These are phyloP conservation scores for Metschnikowia vanudenii DNA, from an alignment of 805 yeast species.

Conservation along the genomic window DNA sequence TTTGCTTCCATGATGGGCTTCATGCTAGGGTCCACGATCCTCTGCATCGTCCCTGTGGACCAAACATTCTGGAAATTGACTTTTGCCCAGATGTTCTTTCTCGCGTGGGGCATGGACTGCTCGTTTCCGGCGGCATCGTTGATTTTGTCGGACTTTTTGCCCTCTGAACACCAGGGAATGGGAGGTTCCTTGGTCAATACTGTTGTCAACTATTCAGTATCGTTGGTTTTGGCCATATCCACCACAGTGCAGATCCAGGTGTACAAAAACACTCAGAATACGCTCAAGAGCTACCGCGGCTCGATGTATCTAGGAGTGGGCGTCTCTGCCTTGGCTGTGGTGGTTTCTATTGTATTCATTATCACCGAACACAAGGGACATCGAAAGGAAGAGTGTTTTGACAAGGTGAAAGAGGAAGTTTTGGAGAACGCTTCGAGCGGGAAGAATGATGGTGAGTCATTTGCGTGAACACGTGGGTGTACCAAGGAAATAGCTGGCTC, in stretches of 20 bases:
- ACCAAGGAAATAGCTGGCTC: no score
- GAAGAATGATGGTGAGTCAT: background rate
- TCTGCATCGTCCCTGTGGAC: constrained; percentile 54
- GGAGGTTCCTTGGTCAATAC: constrained; percentile 75
- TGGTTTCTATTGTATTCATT: constrained; percentile 26
- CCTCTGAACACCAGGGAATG: constrained; percentile 68
- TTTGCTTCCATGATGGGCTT: constrained; percentile 53
- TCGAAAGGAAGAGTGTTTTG: no score
- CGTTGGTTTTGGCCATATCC: constrained; percentile 68
- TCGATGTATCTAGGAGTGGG: constrained; percentile 65
- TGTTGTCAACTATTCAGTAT: constrained; percentile 66
- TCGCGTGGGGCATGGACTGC: constrained; percentile 75
- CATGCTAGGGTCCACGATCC: constrained; percentile 50
- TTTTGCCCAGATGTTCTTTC: constrained; percentile 54
- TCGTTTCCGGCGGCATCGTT: constrained; percentile 75
- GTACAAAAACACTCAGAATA: constrained; percentile 8
- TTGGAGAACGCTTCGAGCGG: background rate
- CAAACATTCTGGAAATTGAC: constrained; percentile 60
- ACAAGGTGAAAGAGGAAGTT: background rate
- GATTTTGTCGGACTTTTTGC: constrained; percentile 57
- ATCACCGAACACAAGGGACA: constrained; percentile 11
- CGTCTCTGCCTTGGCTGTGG: constrained; percentile 48
- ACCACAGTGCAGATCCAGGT: constrained; percentile 53
- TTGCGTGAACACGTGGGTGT: no score
- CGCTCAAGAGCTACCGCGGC: constrained; percentile 49